Evolutionary conservation across 1,139 yeast species (phyloP).

Genomic region (Yamadazyma buinensis): DNA sequence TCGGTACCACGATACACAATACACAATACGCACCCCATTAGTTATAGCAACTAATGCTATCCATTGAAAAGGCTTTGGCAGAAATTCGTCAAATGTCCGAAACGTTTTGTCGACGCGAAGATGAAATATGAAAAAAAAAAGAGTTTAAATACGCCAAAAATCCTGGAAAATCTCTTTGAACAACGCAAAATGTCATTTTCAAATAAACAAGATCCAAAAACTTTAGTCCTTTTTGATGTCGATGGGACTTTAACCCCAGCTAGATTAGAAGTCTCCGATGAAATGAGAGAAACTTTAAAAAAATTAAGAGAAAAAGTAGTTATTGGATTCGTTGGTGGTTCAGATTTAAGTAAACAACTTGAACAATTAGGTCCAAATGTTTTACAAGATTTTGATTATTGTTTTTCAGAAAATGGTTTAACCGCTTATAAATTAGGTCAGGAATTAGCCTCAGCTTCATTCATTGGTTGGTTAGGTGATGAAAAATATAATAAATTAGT

Average conservation of each 20-base stretch:
- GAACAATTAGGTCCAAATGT: constrained; percentile 89
- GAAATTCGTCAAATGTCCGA: too few species aligned
- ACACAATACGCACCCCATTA: too few species aligned
- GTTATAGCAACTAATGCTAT: too few species aligned
- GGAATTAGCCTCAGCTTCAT: constrained; percentile 86
- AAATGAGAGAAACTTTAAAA: constrained; percentile 67
- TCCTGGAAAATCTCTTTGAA: background rate
- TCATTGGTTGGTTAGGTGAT: constrained; percentile 93
- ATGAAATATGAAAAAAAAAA: too few species aligned
- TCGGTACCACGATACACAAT: too few species aligned
- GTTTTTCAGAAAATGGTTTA: constrained; percentile 96
- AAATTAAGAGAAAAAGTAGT: constrained; percentile 86
- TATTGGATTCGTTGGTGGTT: constrained; percentile 98
- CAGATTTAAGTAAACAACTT: constrained; percentile 88
- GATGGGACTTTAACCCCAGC: constrained; percentile 99
- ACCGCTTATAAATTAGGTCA: constrained; percentile 93
- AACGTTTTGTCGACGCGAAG: too few species aligned
- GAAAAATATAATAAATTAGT: constrained; percentile 88
- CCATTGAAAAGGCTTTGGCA: too few species aligned
- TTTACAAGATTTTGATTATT: constrained; percentile 82
- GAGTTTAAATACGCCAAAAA: constrained; percentile 2
- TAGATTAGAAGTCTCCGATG: constrained; percentile 76
- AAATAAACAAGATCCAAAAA: constrained; percentile 52
- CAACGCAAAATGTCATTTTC: constrained; percentile 44
- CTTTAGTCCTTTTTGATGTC: constrained; percentile 87